Conservation (phyloP, 2,329 filamentous ascomycete species). For the Camillea tinctor region DNA sequence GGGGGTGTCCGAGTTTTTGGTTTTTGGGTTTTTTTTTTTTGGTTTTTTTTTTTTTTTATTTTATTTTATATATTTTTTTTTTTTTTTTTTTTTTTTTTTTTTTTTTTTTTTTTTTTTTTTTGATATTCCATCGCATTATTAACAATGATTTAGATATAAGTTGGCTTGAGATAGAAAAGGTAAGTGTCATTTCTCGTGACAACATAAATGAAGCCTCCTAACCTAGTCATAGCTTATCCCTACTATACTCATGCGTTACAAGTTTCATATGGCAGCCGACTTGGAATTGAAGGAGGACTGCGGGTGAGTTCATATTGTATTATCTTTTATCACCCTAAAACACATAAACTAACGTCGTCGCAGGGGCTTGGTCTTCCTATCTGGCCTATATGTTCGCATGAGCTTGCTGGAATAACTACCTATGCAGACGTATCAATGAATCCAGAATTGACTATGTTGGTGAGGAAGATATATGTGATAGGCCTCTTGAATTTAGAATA, state of each 20-base stretch:
- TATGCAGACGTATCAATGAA: too few relatives aligned
- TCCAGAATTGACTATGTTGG: too few relatives aligned
- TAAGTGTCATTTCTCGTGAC: not conserved
- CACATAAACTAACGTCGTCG: not conserved
- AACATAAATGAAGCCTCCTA: not conserved
- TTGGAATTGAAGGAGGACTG: conserved; percentile 4
- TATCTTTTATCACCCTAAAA: not conserved
- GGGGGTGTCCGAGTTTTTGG: too few relatives aligned
- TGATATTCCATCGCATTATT: not conserved
- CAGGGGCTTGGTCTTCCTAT: not conserved
- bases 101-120: too few relatives aligned
- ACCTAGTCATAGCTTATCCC: conserved; percentile 1
- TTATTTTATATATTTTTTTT: too few relatives aligned
- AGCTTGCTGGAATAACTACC: too few relatives aligned
- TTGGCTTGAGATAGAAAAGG: conserved; percentile 14
- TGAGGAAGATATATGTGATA: too few relatives aligned
- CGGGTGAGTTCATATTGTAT: conserved; percentile 4
- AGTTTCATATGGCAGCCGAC: conserved; percentile 10
- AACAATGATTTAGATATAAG: conserved; percentile 9
- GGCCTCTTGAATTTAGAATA: too few relatives aligned
- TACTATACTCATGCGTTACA: conserved; percentile 14
- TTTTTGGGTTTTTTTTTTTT: too few relatives aligned
- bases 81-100: too few relatives aligned
- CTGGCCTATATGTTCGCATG: not conserved
- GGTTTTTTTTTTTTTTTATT: too few relatives aligned